Evolutionary conservation across 805 yeast genomes (phyloP), one percentile per base, ranked within the genome.

Genomic region (Saturnispora diversa): DNA sequence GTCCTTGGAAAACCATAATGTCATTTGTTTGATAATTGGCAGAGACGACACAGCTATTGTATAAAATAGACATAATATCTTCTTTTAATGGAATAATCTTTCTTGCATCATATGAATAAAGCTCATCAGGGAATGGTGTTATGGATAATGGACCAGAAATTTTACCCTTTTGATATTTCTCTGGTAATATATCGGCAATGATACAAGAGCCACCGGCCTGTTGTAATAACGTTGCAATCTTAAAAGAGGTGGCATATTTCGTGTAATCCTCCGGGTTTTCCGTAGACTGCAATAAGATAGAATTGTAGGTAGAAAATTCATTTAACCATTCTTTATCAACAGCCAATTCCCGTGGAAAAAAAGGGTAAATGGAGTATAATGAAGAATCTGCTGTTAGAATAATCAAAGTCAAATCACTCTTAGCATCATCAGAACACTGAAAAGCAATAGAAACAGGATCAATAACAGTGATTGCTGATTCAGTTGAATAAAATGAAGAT

Each of bases 341-440:
- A 1, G 66, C 55, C 21, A 75, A 49, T 20, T 63, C 55, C 1
- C 54, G 44, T 0, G 88, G 85, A 16, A 73, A 50, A 53, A 78
- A 79, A n/a, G 92, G 92, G 46, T 70, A 75, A 3, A 82, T 59
- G 1, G 71, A 63, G 50, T 69, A 79, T 1, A 83, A 44, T 46
- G 81, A 84, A 11, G 80, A 77, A 39, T 75, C 81, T 8, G 60
- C 53, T 8, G 70, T 69, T 39, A 76, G 50, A 7, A 79, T 52
- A 50, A 71, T 76, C 16, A 82, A 58, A 0, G 83, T 69, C 38
- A 80, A 50, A 3, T 68, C 65, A 28, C 19, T 26, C 8, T 35
- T 35, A 16, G 47, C 45, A 21, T 32, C 29, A 7, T 12, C 30
- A 12, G 41, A 39, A 2, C 75, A 56, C 32, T 80, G 76, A 59